A percentile compares a stretch with the other conserved stretches of the same genome.
Conservation (phyloP, 2,329 filamentous ascomycete genomes). For the Dothideomycetes sp. region DNA sequence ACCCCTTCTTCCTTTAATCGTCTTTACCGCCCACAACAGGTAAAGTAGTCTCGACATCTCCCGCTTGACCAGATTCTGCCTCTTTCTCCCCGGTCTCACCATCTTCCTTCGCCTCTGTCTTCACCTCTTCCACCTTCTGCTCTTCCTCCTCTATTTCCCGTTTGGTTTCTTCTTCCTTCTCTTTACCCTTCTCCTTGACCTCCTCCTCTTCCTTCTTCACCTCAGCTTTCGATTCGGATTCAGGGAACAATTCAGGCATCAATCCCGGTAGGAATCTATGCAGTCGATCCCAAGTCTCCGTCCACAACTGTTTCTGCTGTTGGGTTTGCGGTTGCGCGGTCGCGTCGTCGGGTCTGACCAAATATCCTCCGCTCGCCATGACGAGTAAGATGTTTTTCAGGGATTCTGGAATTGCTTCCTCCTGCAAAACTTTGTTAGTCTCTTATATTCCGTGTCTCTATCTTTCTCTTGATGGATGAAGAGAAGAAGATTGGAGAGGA, state of each 20-base stretch:
- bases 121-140: not conserved
- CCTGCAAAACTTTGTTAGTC: slow-evolving; percentile 41
- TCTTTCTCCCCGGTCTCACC: no score
- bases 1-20: no score
- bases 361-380: slow-evolving; percentile 81
- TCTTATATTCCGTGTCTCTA: not conserved
- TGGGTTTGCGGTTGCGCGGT: slow-evolving; percentile 29
- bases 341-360: slow-evolving; percentile 55
- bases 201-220: not conserved
- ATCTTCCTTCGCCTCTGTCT: not conserved
- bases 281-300: slow-evolving; percentile 51
- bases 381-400: slow-evolving; percentile 94
- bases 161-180: no score
- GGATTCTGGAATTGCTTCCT: slow-evolving; percentile 90
- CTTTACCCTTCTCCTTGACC: not conserved
- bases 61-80: no score
- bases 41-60: no score
- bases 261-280: slow-evolving; percentile 52
- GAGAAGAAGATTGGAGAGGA: not conserved
- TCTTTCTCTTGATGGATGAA: not conserved
- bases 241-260: slow-evolving; percentile 51
- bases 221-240: slow-evolving; percentile 25
- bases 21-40: no score
- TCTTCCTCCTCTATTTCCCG: no score
- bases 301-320: slow-evolving; percentile 48